Conservation (phyloP, 306 rosid species). For the Rubus idaeus region DNA sequence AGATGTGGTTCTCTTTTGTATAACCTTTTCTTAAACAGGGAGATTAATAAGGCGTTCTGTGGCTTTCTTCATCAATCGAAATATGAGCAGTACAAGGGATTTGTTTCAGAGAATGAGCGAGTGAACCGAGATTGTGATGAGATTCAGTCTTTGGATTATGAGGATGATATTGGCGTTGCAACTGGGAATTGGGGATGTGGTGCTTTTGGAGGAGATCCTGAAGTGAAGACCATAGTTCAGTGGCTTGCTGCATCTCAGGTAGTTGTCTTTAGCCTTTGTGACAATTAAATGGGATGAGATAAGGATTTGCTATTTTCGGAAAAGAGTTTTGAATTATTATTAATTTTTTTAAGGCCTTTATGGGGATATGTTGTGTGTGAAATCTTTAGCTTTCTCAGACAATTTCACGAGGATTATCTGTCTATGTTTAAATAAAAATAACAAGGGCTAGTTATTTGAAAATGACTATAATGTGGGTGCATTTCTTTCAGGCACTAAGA, state of each 20-base stretch:
- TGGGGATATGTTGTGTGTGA: background rate
- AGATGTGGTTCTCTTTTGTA: background rate
- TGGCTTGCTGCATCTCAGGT: constrained; percentile 99
- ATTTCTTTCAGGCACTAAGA: constrained; percentile 65
- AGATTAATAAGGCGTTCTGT: constrained; percentile 85
- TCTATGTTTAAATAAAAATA: background rate
- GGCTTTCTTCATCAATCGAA: constrained; percentile 64
- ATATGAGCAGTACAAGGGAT: constrained; percentile 36
- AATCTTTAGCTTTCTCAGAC: background rate
- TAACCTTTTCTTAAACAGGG: constrained; percentile 41
- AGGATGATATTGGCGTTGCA: constrained; percentile 59
- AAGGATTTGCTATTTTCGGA: background rate
- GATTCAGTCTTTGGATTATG: constrained; percentile 27
- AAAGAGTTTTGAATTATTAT: no score
- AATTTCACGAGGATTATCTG: background rate
- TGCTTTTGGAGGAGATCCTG: constrained; percentile 96
- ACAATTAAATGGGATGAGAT: background rate
- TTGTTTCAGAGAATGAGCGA: constrained; percentile 37
- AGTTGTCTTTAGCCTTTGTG: constrained; percentile 26
- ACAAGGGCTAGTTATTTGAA: background rate
- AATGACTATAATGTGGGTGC: constrained; percentile 18
- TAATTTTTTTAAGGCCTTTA: no score
- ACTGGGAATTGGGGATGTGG: constrained; percentile 99
- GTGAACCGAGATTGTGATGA: constrained; percentile 27
- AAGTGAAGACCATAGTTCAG: constrained; percentile 77